A percentile compares a stretch with the other conserved stretches of the same genome.
These are phyloP conservation scores for Orbilia javanica DNA, from an alignment of 2,329 filamentous ascomycete species.

Conservation along the genomic window DNA sequence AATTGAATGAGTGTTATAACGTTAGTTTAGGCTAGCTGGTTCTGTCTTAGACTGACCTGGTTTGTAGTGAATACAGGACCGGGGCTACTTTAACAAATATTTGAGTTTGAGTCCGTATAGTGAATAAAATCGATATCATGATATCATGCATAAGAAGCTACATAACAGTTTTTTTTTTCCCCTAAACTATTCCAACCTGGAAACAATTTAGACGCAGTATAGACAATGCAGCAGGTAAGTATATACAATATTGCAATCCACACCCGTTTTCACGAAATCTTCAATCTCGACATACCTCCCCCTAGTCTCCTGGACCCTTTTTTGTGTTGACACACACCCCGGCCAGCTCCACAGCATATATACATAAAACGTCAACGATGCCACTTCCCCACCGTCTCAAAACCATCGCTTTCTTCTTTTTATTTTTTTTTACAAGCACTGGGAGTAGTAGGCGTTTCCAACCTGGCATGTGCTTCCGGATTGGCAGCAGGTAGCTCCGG, in stretches of 20 bases:
- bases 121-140: not conserved
- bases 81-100: too few relatives aligned
- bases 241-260: constrained; percentile 33
- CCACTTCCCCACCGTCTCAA: not conserved
- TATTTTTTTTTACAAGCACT: constrained; percentile 64
- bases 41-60: too few relatives aligned
- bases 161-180: constrained; percentile 1
- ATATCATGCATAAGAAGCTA: constrained; percentile 5
- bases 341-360: not conserved
- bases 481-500: constrained; percentile 64
- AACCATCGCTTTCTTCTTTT: too few relatives aligned
- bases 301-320: too few relatives aligned
- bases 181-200: constrained; percentile 8
- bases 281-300: not conserved
- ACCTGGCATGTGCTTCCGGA: constrained; percentile 63
- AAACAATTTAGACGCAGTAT: not conserved
- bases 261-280: not conserved
- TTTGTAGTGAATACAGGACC: too few relatives aligned
- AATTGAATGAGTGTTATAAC: too few relatives aligned
- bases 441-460: constrained; percentile 64
- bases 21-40: too few relatives aligned
- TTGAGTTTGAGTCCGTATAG: not conserved
- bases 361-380: not conserved
- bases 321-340: not conserved
- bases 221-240: too few relatives aligned